phyloP scores from a whole-genome alignment of 495 filamentous ascomycete genomes.

The Glarea lozoyensis region DNA sequence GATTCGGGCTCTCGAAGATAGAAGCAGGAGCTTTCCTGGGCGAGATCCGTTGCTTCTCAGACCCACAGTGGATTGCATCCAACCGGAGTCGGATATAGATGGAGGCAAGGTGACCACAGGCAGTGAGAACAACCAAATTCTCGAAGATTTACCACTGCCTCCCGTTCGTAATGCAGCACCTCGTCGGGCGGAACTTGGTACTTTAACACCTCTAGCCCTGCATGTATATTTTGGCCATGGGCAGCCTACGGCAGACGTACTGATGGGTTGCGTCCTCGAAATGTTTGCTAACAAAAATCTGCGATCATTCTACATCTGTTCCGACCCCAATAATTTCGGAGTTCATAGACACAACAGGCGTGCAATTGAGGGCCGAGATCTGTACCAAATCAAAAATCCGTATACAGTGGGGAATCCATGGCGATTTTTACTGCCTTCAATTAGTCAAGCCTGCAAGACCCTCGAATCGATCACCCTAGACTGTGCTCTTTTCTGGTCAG shows the following conservation, averaged over 20 bases:
- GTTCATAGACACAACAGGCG: background rate
- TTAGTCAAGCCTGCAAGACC: background rate
- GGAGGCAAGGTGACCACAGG: background rate
- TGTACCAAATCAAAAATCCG: background rate
- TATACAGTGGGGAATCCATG: background rate
- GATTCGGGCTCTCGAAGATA: background rate
- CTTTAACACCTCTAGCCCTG: background rate
- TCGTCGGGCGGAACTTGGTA: background rate
- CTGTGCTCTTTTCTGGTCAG: background rate
- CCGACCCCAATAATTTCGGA: background rate
- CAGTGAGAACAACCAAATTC: background rate
- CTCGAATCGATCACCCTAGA: background rate
- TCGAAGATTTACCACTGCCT: background rate
- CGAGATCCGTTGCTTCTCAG: background rate
- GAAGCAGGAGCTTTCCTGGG: background rate
- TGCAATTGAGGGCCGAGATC: background rate
- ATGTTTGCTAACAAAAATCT: slow-evolving; percentile 1
- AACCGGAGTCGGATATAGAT: no score
- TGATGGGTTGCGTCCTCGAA: background rate
- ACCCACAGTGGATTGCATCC: background rate
- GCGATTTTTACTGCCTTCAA: background rate
- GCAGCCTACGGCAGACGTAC: background rate
- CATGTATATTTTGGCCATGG: background rate
- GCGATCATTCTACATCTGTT: background rate
- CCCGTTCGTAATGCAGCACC: background rate